Evolutionary conservation across 345 rosid genomes (phyloP), one percentile per base, ranked within the genome.

Genomic region (Litchi chinensis): DNA sequence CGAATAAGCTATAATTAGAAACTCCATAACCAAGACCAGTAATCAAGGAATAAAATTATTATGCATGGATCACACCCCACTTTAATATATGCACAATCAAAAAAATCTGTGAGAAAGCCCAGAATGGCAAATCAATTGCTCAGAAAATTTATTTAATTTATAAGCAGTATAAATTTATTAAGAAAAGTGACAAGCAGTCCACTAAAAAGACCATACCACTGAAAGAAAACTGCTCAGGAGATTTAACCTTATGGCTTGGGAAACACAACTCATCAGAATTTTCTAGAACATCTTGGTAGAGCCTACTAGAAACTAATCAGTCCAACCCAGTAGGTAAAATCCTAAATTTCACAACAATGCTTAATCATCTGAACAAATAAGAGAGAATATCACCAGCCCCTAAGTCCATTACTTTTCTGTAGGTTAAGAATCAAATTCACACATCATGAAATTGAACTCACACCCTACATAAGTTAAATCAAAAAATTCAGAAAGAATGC

Each of bases 31-130:
- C 21, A 19, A 40, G 40, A 59, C n/a, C 9, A 73, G 68, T 7
- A 40, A 40, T 21, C 9, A 8, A 56, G 32, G 22, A 19, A 24
- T 18, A 70, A 0, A 39, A 57, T 41, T 6, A 40, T 62, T 43
- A 74, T 15, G 69, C 77, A 62, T 74, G 43, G 41, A 63, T 28
- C 68, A 74, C 15, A 16, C 8, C 69, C 76, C 64, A 9, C 22
- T 52, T 11, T 32, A 50, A 26, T 52, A 52, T 26, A 71, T 28
- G 26, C 54, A 12, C 50, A 71, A 40, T 57, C 69, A 62, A 74
- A n/a, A 60, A 74, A 74, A 43, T 48, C 56, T 62, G 59, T n/a
- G 40, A 15, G 54, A 41, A 60, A 62, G 77, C 69, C 57, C 21
- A 13, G 5, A 22, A n/a, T 60, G 28, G 4, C 26, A 59, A 10